Evolutionary conservation across 768 basidiomycete species (phyloP).

Genomic region (Scleroderma citrinum): DNA sequence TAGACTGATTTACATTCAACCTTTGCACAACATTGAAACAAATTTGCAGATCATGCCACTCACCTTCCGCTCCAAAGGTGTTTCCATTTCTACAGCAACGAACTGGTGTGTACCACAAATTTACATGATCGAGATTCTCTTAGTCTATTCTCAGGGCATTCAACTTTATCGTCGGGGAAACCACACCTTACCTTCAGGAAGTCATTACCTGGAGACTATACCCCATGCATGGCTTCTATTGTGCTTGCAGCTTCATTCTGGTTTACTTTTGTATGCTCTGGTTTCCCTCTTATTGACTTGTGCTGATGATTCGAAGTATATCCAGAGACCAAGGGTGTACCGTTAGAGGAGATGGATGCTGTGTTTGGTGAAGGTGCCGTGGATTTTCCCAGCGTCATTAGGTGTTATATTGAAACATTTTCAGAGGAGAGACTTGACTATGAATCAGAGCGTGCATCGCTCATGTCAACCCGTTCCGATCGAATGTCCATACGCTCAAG

Average conservation of each 20-base stretch:
- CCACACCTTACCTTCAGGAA: conserved; percentile 84
- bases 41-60: conserved; percentile 78
- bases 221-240: conserved; percentile 94
- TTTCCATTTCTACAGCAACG: conserved; percentile 88
- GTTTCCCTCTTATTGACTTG: background rate
- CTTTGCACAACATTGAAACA: conserved; percentile 1
- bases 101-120: conserved; percentile 40
- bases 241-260: conserved; percentile 77
- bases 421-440: conserved; percentile 61
- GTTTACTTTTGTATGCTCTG: conserved; percentile 71
- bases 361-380: conserved; percentile 78
- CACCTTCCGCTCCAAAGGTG: conserved; percentile 88
- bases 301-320: conserved; percentile 47
- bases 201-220: conserved; percentile 87
- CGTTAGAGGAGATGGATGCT: conserved; percentile 86
- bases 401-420: conserved; percentile 3
- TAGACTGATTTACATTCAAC: conserved; percentile 20
- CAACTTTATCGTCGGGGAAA: conserved; percentile 86
- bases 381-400: conserved; percentile 10
- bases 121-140: conserved; percentile 5
- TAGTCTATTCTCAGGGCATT: conserved; percentile 44
- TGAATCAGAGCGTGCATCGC: conserved; percentile 56
- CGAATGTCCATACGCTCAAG: conserved; percentile 30
- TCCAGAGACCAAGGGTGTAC: conserved; percentile 82
- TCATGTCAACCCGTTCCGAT: conserved; percentile 39